Base-by-base conservation (phyloP, 495 filamentous ascomycete genomes). In the Neurospora sp. region DNA sequence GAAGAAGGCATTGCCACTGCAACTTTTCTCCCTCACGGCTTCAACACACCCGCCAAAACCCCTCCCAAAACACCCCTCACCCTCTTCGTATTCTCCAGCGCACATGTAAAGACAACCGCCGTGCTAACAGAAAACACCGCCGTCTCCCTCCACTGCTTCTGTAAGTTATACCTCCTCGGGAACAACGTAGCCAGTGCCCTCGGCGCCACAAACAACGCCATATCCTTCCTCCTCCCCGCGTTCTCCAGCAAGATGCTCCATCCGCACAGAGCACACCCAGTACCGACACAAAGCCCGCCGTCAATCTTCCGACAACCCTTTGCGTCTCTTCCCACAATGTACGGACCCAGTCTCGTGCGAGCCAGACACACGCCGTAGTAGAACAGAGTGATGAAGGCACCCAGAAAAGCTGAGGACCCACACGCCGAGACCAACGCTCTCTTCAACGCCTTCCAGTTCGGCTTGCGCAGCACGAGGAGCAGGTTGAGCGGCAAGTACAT, bases 301-400 rank as follows among this genome's bases (percentile, higher is more conserved):
- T 89, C 86, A 66, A 89, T 85, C 13, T 73, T 70, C 76, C 85
- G 85, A 42, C 83, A 74, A 11, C 77, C 73, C 28, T 77, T 77
- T 0, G 81, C 82, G 48, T 88, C 84, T 2, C 78, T 82, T 21
- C 86, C 83, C 37, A 95, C 83, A 34, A 96, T 39, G 69, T 83
- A 82, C 3, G 94, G 94, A 0, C 94, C 94, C 10, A 97, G 70
- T n/a, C 92, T 85, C 4, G 92, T 94, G 39, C 94, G 88, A 3
- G 91, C 86, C 0, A 97, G 88, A 78, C 94, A 98, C 8, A 98
- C 92, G 37, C 90, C 89, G 80, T 97, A 97, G 82, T 95, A 98
- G 75, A 96, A 96, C 3, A 95, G 84, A 11, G 88, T 83, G 73
- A 97, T 91, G 80, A 96, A 97, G 0, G 91, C 85, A 1, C 90